Conservation (phyloP, 371 early-diverging fungal species). For the Mortierella sp. region DNA sequence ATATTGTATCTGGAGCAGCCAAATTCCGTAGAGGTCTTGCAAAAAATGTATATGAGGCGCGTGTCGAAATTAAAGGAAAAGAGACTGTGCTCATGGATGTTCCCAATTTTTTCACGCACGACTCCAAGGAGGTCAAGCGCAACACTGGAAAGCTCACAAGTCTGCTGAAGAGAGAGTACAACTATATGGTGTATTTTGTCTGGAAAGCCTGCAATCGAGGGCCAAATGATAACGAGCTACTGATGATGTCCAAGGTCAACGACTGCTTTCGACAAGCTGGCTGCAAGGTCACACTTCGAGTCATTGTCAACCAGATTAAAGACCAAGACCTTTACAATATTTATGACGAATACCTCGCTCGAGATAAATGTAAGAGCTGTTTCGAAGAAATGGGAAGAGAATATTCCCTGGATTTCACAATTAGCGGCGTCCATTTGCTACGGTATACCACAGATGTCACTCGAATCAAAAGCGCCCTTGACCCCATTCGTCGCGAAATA, state of each 20-base stretch:
- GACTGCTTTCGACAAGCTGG: background rate
- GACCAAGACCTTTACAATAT: background rate
- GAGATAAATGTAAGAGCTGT: background rate
- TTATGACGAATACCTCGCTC: background rate
- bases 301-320: slow-evolving; percentile 13
- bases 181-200: background rate
- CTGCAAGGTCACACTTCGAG: slow-evolving; percentile 27
- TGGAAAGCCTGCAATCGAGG: background rate
- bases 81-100: slow-evolving; percentile 4
- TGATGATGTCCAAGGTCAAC: background rate
- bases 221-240: background rate
- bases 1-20: slow-evolving; percentile 10
- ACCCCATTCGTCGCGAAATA: too few species aligned
- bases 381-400: background rate
- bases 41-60: background rate
- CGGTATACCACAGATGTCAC: too few species aligned
- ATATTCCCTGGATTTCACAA: background rate
- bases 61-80: background rate
- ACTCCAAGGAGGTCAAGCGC: background rate
- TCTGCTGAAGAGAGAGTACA: background rate
- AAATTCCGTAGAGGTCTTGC: background rate
- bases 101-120: slow-evolving; percentile 7
- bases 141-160: background rate
- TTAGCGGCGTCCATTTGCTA: background rate
- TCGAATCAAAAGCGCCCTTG: too few species aligned